A percentile compares a stretch with the other conserved stretches of the same genome.
phyloP scores from a whole-genome alignment of 2,329 filamentous ascomycete genomes.

The Ascochyta lentis region DNA sequence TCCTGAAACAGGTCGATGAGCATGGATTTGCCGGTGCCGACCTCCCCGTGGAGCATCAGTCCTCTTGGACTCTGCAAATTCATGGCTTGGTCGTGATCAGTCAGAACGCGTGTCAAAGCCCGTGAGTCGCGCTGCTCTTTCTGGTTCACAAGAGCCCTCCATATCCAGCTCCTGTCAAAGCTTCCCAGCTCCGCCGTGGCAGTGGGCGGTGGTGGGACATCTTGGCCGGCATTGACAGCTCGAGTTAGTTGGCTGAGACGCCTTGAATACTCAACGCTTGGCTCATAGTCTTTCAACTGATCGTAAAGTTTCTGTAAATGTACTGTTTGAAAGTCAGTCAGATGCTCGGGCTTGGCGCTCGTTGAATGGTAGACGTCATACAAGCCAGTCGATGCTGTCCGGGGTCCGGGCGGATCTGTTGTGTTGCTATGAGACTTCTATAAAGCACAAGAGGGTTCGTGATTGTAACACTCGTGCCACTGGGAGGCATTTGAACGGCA shows the following conservation, averaged over 20 bases:
- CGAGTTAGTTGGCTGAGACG: constrained; percentile 67
- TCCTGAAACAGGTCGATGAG: constrained; percentile 83
- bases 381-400: constrained; percentile 70
- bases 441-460: constrained; percentile 79
- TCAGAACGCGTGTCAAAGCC: constrained; percentile 72
- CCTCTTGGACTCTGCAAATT: constrained; percentile 75
- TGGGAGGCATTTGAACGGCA: constrained; percentile 39
- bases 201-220: constrained; percentile 44
- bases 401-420: constrained; percentile 71
- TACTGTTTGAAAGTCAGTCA: constrained; percentile 53
- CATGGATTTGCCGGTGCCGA: constrained; percentile 85
- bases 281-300: constrained; percentile 79
- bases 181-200: constrained; percentile 21
- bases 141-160: constrained; percentile 61
- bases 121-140: constrained; percentile 62
- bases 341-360: constrained; percentile 22
- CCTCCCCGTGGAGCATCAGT: constrained; percentile 79
- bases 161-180: constrained; percentile 55
- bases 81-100: constrained; percentile 73
- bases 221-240: constrained; percentile 43
- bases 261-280: constrained; percentile 71
- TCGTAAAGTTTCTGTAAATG: constrained; percentile 80
- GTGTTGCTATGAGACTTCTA: constrained; percentile 71
- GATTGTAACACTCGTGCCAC: constrained; percentile 54
- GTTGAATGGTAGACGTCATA: constrained; percentile 45